Evolutionary conservation across 148 eudicot genomes (phyloP).

Genomic region (Rhododendron simsii): DNA sequence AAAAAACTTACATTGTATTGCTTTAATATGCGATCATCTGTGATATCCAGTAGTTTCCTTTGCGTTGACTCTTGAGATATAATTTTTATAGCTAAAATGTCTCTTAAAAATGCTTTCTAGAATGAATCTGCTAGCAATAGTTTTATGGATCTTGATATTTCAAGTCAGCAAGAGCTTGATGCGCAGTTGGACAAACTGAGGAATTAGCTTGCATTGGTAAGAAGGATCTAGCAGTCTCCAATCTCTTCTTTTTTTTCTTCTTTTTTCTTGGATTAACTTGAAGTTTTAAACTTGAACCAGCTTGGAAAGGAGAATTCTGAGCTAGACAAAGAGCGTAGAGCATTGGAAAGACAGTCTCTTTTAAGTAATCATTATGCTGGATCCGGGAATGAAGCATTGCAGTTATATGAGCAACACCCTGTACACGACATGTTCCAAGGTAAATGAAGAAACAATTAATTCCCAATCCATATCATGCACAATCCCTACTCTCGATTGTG

Average conservation of each 20-base stretch:
- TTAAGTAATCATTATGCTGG: slow-evolving; percentile 36
- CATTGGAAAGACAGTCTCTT: slow-evolving; percentile 43
- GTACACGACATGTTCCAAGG: slow-evolving; percentile 56
- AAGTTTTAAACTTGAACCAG: slow-evolving; percentile 13
- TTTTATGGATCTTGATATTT: slow-evolving; percentile 36
- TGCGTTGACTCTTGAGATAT: neutral
- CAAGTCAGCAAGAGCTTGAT: slow-evolving; percentile 45
- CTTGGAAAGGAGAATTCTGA: slow-evolving; percentile 65
- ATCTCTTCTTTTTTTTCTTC: neutral
- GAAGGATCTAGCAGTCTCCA: neutral
- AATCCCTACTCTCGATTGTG: neutral
- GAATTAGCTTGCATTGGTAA: slow-evolving; percentile 56
- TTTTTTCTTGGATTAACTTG: neutral
- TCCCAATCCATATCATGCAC: neutral
- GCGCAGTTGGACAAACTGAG: slow-evolving; percentile 53
- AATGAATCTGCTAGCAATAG: slow-evolving; percentile 37
- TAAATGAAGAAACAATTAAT: slow-evolving; percentile 10
- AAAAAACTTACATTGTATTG: neutral
- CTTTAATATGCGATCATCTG: neutral
- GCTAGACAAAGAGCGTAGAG: slow-evolving; percentile 42
- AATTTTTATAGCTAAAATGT: neutral
- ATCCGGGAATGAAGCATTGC: slow-evolving; percentile 53
- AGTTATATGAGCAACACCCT: slow-evolving; percentile 45
- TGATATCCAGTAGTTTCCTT: neutral
- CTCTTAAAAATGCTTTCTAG: slow-evolving; percentile 25